Conservation (phyloP, 2,329 filamentous ascomycete species). For the Sporothrix humicola region DNA sequence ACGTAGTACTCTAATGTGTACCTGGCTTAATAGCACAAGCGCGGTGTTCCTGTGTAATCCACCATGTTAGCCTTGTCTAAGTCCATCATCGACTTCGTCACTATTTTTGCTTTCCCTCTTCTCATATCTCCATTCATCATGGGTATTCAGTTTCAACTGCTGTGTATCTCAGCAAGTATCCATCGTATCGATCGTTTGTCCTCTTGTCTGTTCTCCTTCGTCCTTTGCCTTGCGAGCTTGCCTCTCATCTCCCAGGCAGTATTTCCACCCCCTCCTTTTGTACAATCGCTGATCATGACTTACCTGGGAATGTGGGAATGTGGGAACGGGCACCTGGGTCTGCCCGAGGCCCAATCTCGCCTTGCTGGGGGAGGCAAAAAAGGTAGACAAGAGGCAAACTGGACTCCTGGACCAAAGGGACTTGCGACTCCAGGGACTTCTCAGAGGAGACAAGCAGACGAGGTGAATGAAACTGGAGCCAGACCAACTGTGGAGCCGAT, state of each 20-base stretch:
- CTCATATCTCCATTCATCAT: too few species aligned
- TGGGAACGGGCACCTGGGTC: slow-evolving; percentile 6
- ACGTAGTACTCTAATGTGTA: not conserved
- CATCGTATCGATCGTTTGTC: too few species aligned
- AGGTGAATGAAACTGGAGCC: not conserved
- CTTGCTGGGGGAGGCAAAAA: not conserved
- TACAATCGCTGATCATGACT: slow-evolving; percentile 14
- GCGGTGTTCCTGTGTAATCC: too few species aligned
- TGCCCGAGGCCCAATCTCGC: not conserved
- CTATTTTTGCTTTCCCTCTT: too few species aligned
- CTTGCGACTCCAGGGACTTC: not conserved
- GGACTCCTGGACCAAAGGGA: not conserved
- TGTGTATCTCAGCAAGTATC: too few species aligned
- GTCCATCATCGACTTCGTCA: too few species aligned
- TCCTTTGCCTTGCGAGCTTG: too few species aligned
- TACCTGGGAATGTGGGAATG: slow-evolving; percentile 24
- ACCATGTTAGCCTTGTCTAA: too few species aligned
- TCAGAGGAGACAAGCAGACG: not conserved
- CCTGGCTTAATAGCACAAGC: too few species aligned
- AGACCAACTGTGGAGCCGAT: not conserved
- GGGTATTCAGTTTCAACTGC: too few species aligned
- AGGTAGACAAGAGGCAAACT: not conserved
- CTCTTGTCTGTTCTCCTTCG: too few species aligned
- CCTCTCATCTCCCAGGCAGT: too few species aligned
- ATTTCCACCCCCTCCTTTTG: not conserved